A percentile compares a stretch with the other conserved stretches of the same genome.
These are phyloP conservation scores for Pseudogymnoascus sp. DNA, from an alignment of 2,329 filamentous ascomycete genomes.

Conservation along the genomic window DNA sequence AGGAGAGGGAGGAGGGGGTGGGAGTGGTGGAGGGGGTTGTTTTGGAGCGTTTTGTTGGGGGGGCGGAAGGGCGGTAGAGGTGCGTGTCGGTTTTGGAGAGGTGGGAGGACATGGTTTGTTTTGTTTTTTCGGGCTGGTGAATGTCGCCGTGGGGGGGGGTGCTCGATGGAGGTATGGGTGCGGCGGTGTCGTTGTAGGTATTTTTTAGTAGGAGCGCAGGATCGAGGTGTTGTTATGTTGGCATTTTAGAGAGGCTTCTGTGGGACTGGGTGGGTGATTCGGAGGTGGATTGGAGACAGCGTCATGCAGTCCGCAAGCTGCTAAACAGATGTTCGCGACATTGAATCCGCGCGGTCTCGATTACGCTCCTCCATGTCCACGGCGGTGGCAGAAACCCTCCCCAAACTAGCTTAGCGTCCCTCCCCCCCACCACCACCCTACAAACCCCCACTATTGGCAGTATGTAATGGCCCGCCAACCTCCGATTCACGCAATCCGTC, in stretches of 20 bases:
- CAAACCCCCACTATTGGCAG: constrained; percentile 2
- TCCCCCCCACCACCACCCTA: neutral
- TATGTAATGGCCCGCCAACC: constrained; percentile 1
- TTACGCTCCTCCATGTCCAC: neutral
- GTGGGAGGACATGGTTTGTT: neutral
- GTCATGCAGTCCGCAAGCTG: neutral
- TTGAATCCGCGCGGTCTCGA: neutral
- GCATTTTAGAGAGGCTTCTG: neutral
- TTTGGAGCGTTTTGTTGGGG: constrained; percentile 55
- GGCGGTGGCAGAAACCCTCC: neutral
- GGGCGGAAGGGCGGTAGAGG: constrained; percentile 83
- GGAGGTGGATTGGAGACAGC: neutral
- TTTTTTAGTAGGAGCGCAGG: neutral
- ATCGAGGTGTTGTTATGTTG: neutral
- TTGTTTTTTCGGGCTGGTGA: neutral
- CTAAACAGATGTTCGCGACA: neutral
- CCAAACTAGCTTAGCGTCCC: neutral
- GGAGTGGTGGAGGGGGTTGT: constrained; percentile 76
- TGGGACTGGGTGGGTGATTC: neutral
- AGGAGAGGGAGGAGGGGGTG: constrained; percentile 74
- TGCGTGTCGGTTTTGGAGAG: constrained; percentile 43
- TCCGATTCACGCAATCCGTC: constrained; percentile 8
- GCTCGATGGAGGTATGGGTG: too few relatives aligned
- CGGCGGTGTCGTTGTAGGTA: too few relatives aligned
- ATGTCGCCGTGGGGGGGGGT: neutral